Conservation (phyloP, 305 asterid genomes). For the Fraxinus dipetala region DNA sequence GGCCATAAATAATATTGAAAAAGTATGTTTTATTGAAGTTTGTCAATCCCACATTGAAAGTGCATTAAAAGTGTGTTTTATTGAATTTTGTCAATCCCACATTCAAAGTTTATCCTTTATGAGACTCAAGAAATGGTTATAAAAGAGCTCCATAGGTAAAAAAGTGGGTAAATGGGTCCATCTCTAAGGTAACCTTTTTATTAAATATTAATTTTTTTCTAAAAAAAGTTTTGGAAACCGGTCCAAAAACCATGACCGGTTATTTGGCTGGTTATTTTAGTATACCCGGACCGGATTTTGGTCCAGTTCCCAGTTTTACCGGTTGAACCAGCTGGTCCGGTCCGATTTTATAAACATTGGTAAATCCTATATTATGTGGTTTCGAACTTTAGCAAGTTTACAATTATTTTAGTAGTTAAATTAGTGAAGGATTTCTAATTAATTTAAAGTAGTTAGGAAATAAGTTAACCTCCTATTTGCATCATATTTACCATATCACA, state of each 20-base stretch:
- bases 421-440: not conserved
- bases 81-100: no score
- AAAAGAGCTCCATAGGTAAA: not conserved
- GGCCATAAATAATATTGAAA: no score
- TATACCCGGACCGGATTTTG: not conserved
- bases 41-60: no score
- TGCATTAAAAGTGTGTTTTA: no score
- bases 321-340: not conserved
- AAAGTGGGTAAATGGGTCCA: not conserved
- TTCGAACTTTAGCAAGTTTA: not conserved
- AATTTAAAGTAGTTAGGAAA: no score
- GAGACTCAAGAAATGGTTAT: no score
- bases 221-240: not conserved
- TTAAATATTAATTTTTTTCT: not conserved
- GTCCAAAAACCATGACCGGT: not conserved
- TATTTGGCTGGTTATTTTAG: not conserved
- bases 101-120: no score
- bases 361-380: not conserved
- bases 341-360: not conserved
- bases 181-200: not conserved
- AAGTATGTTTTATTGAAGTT: no score
- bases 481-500: not conserved
- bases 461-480: not conserved
- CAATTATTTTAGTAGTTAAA: not conserved
- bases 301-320: not conserved